Conservation (phyloP, 495 filamentous ascomycete species). For the Hypoxylon subgilvum region DNA sequence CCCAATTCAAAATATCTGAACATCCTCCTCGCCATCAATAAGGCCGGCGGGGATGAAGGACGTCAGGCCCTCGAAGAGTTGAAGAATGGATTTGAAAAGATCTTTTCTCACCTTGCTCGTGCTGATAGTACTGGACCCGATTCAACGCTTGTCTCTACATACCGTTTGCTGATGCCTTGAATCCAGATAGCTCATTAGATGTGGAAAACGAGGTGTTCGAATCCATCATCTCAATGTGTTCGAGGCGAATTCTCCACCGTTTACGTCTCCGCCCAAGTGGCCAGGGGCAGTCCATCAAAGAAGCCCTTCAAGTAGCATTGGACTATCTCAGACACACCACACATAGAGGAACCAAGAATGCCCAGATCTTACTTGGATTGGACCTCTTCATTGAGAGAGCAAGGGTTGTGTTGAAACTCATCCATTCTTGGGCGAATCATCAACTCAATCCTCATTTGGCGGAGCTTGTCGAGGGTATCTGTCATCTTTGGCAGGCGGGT, state of each 20-base stretch:
- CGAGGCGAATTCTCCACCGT: slow-evolving; percentile 42
- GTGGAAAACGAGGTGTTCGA: slow-evolving; percentile 41
- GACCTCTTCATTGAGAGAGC: slow-evolving; percentile 5
- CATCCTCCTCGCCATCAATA: slow-evolving; percentile 51
- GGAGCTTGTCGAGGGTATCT: slow-evolving; percentile 20
- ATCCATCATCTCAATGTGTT: slow-evolving; percentile 47
- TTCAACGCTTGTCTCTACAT: neutral
- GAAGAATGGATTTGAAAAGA: slow-evolving; percentile 37
- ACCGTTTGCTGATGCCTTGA: neutral
- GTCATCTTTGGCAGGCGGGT: slow-evolving; percentile 13
- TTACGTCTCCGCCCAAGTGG: slow-evolving; percentile 31
- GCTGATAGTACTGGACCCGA: slow-evolving; percentile 16
- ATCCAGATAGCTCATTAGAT: neutral
- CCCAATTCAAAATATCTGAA: slow-evolving; percentile 26
- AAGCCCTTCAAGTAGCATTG: slow-evolving; percentile 18
- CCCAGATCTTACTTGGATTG: neutral
- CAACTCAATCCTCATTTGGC: slow-evolving; percentile 2
- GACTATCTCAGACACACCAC: neutral
- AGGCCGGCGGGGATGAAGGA: neutral
- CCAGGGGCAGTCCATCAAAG: slow-evolving; percentile 31
- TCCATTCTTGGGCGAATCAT: slow-evolving; percentile 13
- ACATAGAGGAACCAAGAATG: neutral
- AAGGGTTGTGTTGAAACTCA: slow-evolving; percentile 14
- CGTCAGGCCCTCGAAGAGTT: slow-evolving; percentile 32
- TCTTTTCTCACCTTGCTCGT: slow-evolving; percentile 38